Conservation (phyloP, 2,329 filamentous ascomycete species). For the Stagonosporopsis tanaceti region DNA sequence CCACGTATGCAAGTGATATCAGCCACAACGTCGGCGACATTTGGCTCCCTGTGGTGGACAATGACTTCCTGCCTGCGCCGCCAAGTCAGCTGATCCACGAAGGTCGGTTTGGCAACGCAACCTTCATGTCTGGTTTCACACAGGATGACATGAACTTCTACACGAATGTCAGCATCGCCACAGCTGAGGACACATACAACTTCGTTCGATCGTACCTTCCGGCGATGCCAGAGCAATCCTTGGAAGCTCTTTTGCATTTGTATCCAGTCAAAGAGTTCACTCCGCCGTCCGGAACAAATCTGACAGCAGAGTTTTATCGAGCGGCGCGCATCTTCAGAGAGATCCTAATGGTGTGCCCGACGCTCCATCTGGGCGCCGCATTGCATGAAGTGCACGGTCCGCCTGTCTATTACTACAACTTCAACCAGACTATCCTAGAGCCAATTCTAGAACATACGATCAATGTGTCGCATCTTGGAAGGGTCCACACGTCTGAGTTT, state of each 20-base stretch:
- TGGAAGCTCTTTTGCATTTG: conserved; percentile 39
- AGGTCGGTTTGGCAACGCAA: conserved; percentile 54
- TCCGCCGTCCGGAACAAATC: conserved; percentile 47
- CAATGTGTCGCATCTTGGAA: conserved; percentile 53
- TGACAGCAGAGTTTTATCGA: conserved; percentile 61
- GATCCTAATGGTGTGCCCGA: conserved; percentile 60
- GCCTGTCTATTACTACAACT: conserved; percentile 59
- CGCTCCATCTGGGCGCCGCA: conserved; percentile 54
- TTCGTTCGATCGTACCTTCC: conserved; percentile 55
- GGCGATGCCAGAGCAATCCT: conserved; percentile 37
- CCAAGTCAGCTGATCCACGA: conserved; percentile 53
- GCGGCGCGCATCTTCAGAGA: conserved; percentile 60
- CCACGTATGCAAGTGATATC: conserved; percentile 52
- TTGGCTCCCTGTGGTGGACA: conserved; percentile 60
- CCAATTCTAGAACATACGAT: conserved; percentile 49
- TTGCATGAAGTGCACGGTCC: conserved; percentile 50
- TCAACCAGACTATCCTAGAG: conserved; percentile 64
- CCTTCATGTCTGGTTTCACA: conserved; percentile 56
- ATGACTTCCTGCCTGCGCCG: conserved; percentile 58
- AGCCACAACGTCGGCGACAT: conserved; percentile 56
- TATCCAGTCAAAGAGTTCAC: conserved; percentile 55
- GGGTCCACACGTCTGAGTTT: conserved; percentile 63
- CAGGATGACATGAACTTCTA: conserved; percentile 57
- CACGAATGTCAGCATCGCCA: conserved; percentile 53
- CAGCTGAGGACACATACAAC: conserved; percentile 48